Percentiles rank a stretch among this genome's conserved stretches.
Evolutionary conservation across 148 eudicot genomes (phyloP).

Genomic region (Amaranthus hypochondriacus): DNA sequence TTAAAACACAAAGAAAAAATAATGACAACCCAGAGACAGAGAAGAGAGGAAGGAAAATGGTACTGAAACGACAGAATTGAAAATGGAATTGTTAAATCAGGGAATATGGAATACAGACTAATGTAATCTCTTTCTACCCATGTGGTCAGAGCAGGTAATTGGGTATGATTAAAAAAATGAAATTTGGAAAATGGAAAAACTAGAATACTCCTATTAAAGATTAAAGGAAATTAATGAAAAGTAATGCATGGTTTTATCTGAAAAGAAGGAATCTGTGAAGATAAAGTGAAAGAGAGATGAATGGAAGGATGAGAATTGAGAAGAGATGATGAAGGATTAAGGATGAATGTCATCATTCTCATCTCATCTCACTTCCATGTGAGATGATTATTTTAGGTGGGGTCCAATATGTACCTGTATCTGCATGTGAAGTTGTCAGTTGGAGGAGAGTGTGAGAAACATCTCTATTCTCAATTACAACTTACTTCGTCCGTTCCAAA

Average conservation of each 20-base stretch:
- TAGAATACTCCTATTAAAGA: not conserved
- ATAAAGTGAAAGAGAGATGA: constrained; percentile 9
- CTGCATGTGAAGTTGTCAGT: constrained; percentile 65
- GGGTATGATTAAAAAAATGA: constrained; percentile 1
- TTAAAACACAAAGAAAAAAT: constrained; percentile 23
- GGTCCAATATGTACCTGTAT: constrained; percentile 35
- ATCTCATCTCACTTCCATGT: constrained; percentile 39
- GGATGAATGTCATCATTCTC: constrained; percentile 6
- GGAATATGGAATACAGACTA: constrained; percentile 22
- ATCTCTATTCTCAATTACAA: not conserved
- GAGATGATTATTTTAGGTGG: constrained; percentile 35
- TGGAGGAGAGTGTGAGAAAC: constrained; percentile 14
- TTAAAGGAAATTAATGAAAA: constrained; percentile 15
- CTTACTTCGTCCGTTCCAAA: too few species aligned
- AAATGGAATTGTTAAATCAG: constrained; percentile 19
- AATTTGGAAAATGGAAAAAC: not conserved
- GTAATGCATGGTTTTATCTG: constrained; percentile 26
- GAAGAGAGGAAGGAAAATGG: constrained; percentile 2
- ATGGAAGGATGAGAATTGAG: not conserved
- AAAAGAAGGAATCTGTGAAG: constrained; percentile 16
- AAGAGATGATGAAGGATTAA: not conserved
- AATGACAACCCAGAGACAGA: constrained; percentile 26
- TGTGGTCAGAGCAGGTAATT: constrained; percentile 33
- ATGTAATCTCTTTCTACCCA: constrained; percentile 13
- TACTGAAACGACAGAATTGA: constrained; percentile 6